These are phyloP conservation scores for Lepiota brunneoincarnata DNA, from an alignment of 768 basidiomycete species.

Conservation along the genomic window DNA sequence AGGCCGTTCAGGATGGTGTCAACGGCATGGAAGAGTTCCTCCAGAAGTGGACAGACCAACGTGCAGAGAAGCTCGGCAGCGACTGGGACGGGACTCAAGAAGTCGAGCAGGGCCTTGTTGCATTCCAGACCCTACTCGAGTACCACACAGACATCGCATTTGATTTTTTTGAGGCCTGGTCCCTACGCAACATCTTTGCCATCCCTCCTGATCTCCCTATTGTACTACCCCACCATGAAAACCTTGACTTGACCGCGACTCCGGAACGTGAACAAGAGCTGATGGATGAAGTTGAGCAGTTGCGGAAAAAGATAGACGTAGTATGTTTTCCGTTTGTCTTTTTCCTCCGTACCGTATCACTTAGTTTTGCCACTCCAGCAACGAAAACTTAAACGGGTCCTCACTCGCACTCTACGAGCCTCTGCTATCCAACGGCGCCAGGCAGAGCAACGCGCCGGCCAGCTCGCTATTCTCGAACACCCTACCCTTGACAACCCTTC, in stretches of 20 bases:
- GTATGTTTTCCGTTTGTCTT: slow-evolving; percentile 32
- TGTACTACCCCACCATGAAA: slow-evolving; percentile 74
- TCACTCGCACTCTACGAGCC: background rate
- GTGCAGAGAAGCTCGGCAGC: slow-evolving; percentile 38
- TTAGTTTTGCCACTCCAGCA: background rate
- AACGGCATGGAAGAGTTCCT: slow-evolving; percentile 81
- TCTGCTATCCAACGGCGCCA: background rate
- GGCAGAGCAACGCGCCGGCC: background rate
- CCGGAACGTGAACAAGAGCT: slow-evolving; percentile 60
- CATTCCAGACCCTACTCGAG: slow-evolving; percentile 87
- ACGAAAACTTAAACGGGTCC: slow-evolving; percentile 2
- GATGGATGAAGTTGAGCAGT: slow-evolving; percentile 63
- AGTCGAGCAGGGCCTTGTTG: slow-evolving; percentile 75
- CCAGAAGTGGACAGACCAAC: slow-evolving; percentile 68
- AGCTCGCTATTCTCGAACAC: slow-evolving; percentile 8
- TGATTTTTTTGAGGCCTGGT: slow-evolving; percentile 91
- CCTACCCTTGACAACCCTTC: background rate
- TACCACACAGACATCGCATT: slow-evolving; percentile 88
- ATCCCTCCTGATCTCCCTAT: slow-evolving; percentile 67
- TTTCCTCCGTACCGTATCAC: background rate
- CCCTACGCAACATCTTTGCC: slow-evolving; percentile 82
- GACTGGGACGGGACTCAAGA: slow-evolving; percentile 48
- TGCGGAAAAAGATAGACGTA: slow-evolving; percentile 65
- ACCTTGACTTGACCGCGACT: slow-evolving; percentile 60
- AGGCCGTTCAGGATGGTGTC: slow-evolving; percentile 73